Percentiles rank a stretch among this genome's conserved stretches.
These are phyloP conservation scores for Wallacemonas sp. DNA, from an alignment of 208 protist genomes.

Conservation along the genomic window DNA sequence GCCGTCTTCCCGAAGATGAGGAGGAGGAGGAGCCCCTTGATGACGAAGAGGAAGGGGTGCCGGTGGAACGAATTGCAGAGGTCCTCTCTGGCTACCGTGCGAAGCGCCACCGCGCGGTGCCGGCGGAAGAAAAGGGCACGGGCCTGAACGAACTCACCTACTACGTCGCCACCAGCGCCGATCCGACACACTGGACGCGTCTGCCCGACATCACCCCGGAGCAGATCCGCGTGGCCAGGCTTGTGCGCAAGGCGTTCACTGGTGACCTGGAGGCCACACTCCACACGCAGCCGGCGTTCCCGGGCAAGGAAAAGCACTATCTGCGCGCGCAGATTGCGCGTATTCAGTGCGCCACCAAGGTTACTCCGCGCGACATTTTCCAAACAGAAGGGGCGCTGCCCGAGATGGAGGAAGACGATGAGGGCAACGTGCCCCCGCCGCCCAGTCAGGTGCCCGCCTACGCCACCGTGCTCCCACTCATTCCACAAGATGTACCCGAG, in stretches of 20 bases:
- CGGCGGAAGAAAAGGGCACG: slow-evolving; percentile 56
- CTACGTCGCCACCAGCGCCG: slow-evolving; percentile 74
- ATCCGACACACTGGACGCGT: slow-evolving; percentile 80
- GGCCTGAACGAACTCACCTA: slow-evolving; percentile 91
- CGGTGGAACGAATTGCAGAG: slow-evolving; percentile 62
- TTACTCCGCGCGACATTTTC: slow-evolving; percentile 85
- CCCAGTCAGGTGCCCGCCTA: slow-evolving; percentile 75
- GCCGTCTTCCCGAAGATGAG: slow-evolving; percentile 66
- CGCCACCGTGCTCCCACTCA: slow-evolving; percentile 70
- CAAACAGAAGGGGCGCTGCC: slow-evolving; percentile 80
- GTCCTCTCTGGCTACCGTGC: slow-evolving; percentile 51
- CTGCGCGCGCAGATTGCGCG: slow-evolving; percentile 95
- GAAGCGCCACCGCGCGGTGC: slow-evolving; percentile 28
- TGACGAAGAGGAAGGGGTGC: slow-evolving; percentile 57
- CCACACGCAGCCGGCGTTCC: slow-evolving; percentile 88
- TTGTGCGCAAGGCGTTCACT: slow-evolving; percentile 88
- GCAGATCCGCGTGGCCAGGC: slow-evolving; percentile 81
- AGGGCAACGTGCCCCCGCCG: slow-evolving; percentile 44
- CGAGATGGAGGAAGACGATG: slow-evolving; percentile 88
- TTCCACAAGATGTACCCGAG: slow-evolving; percentile 78
- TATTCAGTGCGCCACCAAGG: slow-evolving; percentile 86
- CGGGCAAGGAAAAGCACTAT: slow-evolving; percentile 91
- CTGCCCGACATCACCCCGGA: slow-evolving; percentile 92
- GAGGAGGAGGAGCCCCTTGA: slow-evolving; percentile 52
- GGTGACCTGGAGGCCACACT: slow-evolving; percentile 89